These are phyloP conservation scores for Paramecium tetraurelia DNA, from an alignment of 73 alveolate genomes.

Conservation along the genomic window DNA sequence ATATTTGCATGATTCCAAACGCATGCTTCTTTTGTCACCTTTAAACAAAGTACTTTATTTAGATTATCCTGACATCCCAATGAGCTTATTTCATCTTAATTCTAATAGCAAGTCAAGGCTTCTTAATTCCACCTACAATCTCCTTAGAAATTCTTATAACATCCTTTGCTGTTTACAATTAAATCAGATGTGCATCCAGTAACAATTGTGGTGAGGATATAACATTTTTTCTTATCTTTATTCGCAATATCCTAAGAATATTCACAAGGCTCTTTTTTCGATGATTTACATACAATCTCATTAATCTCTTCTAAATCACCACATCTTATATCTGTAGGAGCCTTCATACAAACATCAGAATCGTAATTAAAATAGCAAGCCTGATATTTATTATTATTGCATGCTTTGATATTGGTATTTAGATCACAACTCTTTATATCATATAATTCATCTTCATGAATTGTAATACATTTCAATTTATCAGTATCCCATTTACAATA, in stretches of 20 bases:
- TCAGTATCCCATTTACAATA: neutral
- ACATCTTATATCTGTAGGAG: no score
- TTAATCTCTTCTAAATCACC: neutral
- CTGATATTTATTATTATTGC: neutral
- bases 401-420: neutral
- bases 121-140: neutral
- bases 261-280: neutral
- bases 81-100: neutral
- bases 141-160: neutral
- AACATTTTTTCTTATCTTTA: no score
- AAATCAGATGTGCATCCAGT: neutral
- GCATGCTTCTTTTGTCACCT: neutral
- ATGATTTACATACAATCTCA: neutral
- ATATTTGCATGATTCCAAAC: neutral
- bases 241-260: no score
- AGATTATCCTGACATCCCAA: neutral
- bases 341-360: neutral
- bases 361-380: neutral
- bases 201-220: neutral
- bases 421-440: neutral
- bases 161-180: neutral
- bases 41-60: neutral
- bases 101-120: neutral
- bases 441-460: neutral
- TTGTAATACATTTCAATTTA: neutral